A percentile compares a stretch with the other conserved stretches of the same genome.
These are phyloP conservation scores for Extremus antarcticus DNA, from an alignment of 495 filamentous ascomycete species.

Conservation along the genomic window DNA sequence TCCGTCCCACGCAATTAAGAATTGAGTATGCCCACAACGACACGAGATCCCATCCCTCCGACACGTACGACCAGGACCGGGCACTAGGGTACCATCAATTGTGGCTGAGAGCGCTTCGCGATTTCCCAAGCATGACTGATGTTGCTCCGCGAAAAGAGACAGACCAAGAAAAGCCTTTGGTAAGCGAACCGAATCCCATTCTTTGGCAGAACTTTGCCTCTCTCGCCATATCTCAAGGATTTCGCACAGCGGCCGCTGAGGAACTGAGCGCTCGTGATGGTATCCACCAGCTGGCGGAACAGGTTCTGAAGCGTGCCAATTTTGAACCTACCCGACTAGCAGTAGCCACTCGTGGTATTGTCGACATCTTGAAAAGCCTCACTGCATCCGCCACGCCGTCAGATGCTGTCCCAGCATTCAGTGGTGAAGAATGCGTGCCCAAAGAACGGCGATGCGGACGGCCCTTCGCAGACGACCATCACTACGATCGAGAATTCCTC, in stretches of 20 bases:
- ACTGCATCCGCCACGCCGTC: background rate
- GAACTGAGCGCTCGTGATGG: background rate
- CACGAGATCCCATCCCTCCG: background rate
- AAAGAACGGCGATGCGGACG: background rate
- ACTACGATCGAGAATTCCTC: background rate
- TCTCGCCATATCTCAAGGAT: background rate
- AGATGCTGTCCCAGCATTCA: background rate
- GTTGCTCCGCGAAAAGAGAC: constrained; percentile 9
- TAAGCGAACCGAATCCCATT: background rate
- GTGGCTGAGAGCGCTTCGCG: constrained; percentile 10
- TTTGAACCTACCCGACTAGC: background rate
- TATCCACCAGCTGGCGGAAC: background rate
- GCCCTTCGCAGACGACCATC: background rate
- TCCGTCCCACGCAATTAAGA: background rate
- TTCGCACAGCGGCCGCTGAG: background rate
- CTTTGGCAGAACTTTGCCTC: constrained; percentile 2
- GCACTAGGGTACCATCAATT: constrained; percentile 2
- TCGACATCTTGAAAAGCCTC: background rate
- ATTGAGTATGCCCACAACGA: background rate
- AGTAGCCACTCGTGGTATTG: background rate
- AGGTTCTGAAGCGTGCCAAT: background rate
- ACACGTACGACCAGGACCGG: background rate
- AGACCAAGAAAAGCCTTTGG: background rate
- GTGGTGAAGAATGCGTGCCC: background rate
- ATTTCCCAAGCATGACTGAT: constrained; percentile 15